Evolutionary conservation across 495 filamentous ascomycete genomes (phyloP).

Genomic region (Talaromyces borbonicus): DNA sequence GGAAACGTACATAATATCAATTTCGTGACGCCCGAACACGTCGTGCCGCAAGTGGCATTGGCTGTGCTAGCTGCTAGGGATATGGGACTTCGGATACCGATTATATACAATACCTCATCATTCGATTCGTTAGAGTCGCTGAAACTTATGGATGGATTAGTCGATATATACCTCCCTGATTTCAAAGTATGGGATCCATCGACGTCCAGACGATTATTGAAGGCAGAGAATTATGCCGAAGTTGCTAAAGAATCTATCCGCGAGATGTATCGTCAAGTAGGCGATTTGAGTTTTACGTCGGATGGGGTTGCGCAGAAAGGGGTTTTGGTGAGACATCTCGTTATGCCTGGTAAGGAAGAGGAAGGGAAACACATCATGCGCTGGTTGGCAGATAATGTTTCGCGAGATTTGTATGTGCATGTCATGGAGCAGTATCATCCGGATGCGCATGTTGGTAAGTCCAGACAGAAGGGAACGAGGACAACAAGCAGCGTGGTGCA

Average conservation of each 20-base stretch:
- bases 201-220: constrained; percentile 59
- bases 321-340: constrained; percentile 60
- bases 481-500: constrained; percentile 9
- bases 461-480: constrained; percentile 46
- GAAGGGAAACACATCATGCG: constrained; percentile 59
- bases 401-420: constrained; percentile 57
- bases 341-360: constrained; percentile 65
- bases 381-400: constrained; percentile 59
- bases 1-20: constrained; percentile 74
- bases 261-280: constrained; percentile 67
- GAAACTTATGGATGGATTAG: constrained; percentile 57
- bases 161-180: constrained; percentile 71
- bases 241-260: constrained; percentile 61
- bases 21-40: constrained; percentile 65
- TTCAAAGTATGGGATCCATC: constrained; percentile 63
- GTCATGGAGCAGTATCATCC: constrained; percentile 76
- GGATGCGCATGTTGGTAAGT: constrained; percentile 68
- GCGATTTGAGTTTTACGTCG: constrained; percentile 63
- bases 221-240: constrained; percentile 59
- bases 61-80: constrained; percentile 58
- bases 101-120: constrained; percentile 70
- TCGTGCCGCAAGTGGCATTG: constrained; percentile 66
- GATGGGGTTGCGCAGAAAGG: constrained; percentile 70
- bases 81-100: constrained; percentile 54
- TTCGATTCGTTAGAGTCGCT: constrained; percentile 63